Evolutionary conservation across 164 flowering plant genomes (phyloP).

Genomic region (Sextonia rubra): DNA sequence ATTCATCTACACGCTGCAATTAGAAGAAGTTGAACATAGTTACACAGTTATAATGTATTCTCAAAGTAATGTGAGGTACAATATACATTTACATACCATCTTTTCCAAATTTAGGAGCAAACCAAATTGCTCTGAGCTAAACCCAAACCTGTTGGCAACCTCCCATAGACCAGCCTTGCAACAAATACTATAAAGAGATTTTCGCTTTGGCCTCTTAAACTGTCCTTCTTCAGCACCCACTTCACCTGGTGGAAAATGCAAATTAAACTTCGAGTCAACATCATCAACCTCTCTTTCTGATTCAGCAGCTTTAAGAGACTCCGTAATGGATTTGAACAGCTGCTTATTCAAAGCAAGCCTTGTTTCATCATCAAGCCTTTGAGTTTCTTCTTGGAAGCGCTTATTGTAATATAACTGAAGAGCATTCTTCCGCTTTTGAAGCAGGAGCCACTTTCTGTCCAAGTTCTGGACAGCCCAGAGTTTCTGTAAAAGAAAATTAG

Average conservation of each 20-base stretch:
- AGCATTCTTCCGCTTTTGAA: conserved; percentile 83
- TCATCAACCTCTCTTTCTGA: conserved; percentile 94
- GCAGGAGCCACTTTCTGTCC: conserved; percentile 87
- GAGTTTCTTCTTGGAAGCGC: conserved; percentile 78
- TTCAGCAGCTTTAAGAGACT: conserved; percentile 66
- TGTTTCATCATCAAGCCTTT: conserved; percentile 59
- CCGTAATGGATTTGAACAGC: conserved; percentile 62
- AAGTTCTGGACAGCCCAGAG: conserved; percentile 85
- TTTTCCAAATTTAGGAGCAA: conserved; percentile 48
- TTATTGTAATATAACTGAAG: conserved; percentile 60
- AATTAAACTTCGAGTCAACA: conserved; percentile 82
- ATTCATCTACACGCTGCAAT: conserved; percentile 38
- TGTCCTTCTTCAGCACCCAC: conserved; percentile 81
- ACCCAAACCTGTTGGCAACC: conserved; percentile 85
- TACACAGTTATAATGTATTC: not conserved
- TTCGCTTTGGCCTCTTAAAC: conserved; percentile 81
- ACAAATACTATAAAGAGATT: conserved; percentile 61
- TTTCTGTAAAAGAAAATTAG: conserved; percentile 60
- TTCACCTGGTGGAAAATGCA: conserved; percentile 95
- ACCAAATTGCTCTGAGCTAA: conserved; percentile 86
- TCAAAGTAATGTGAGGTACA: not conserved
- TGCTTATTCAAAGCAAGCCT: conserved; percentile 59
- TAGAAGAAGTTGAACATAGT: not conserved
- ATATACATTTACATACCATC: conserved; percentile 40
- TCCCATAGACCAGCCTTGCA: conserved; percentile 91